Conservation (phyloP, 768 basidiomycete genomes). For the Boletellus sp. region DNA sequence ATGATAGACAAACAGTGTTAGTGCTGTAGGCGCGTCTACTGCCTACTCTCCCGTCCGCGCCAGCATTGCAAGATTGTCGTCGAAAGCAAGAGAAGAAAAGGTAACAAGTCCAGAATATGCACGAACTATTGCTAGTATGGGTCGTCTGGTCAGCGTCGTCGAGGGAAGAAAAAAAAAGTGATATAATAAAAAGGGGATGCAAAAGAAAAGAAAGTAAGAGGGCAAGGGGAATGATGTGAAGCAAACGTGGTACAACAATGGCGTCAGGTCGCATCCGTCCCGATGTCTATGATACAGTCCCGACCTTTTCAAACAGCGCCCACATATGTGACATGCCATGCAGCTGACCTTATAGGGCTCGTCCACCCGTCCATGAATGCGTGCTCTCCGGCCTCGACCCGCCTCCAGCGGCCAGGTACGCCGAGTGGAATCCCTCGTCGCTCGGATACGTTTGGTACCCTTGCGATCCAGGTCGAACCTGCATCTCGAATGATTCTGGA, state of each 20-base stretch:
- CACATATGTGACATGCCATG: not conserved
- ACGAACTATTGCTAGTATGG: not conserved
- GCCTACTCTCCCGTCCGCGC: not conserved
- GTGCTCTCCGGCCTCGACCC: conserved; percentile 3
- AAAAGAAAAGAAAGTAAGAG: too few relatives aligned
- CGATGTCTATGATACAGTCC: conserved; percentile 18
- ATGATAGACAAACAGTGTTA: not conserved
- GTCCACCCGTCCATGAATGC: conserved; percentile 21
- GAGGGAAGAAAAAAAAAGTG: not conserved
- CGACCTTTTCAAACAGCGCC: not conserved
- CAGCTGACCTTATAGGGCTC: conserved; percentile 10
- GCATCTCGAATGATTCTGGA: conserved; percentile 39
- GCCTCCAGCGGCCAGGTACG: not conserved
- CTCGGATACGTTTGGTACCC: not conserved
- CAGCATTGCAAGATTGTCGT: not conserved
- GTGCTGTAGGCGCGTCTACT: not conserved
- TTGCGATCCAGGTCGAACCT: conserved; percentile 25
- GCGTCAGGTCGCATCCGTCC: conserved; percentile 8
- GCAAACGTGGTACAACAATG: conserved; percentile 24
- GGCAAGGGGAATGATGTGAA: conserved; percentile 7
- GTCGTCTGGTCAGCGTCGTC: not conserved
- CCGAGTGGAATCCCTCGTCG: not conserved
- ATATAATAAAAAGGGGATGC: not conserved
- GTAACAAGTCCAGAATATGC: not conserved
- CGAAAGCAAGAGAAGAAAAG: not conserved